Base-by-base conservation (phyloP, 1,284 basidiomycete genomes). In the Cryptococcus sp. region DNA sequence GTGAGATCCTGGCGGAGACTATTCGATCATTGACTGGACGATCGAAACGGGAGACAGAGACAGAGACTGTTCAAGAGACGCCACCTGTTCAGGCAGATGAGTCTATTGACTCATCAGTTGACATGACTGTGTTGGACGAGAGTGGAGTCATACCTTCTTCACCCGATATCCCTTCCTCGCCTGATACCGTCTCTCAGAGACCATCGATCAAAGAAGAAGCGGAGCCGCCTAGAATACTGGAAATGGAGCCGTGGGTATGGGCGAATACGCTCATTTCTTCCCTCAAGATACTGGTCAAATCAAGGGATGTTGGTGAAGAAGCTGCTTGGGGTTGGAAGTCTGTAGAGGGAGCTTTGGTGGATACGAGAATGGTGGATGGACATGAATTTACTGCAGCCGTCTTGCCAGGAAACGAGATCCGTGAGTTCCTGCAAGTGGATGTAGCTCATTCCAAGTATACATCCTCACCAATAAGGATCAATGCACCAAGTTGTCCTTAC, bases 241-340 rank as follows among this genome's bases (percentile, higher is more conserved):
- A n/a, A 37, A 46, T 40, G 16, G 61, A 62, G n/a, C n/a, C 63
- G 9, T 60, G 57, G 55, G 54, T 61, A 21, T 66, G 66, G 66
- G 53, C 46, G 7, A 63, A 61, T 44, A 54, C 52, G 3, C 44
- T 66, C 4, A 47, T 60, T 19, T 5, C 36, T 4, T n/a, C 14
- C 18, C 36, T 39, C 7, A 16, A 39, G 14, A 14, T 7, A 4
- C 36, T 39, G 4, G 36, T 39, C 5, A 16, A 19, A 16, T 39
- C 18, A 7, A 39, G 18, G 36, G 36, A 39, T 14, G 36, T 39
- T 16, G 16, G 14, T 39, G 36, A 5, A 7, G 18, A n/a, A 7
- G 14, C 7, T 5, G 4, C 14, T 16, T 4, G 4, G 16, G 16
- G 18, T 39, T 39, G 36, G 36, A 19, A n/a, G 16, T 19, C 36